These are phyloP conservation scores for Paecilomyces sp. DNA, from an alignment of 2,329 filamentous ascomycete species.

Conservation along the genomic window DNA sequence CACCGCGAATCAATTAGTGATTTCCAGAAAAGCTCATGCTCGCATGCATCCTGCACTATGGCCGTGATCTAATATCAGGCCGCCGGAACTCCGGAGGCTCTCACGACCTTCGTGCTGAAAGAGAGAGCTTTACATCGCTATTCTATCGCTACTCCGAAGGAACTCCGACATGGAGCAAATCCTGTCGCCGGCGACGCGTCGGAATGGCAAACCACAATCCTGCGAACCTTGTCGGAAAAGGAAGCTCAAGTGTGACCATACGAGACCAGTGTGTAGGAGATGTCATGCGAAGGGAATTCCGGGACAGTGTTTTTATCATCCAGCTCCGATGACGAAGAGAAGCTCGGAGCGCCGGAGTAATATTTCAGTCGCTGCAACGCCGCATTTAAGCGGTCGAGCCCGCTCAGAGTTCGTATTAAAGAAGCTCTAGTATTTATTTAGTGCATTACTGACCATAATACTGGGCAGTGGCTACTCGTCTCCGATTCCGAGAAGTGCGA, in stretches of 20 bases:
- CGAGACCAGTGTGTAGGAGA: constrained; percentile 24
- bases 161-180: background rate
- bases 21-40: too few species aligned
- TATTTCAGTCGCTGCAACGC: background rate
- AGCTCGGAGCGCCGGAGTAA: background rate
- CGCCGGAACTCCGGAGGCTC: too few species aligned
- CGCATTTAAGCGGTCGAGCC: background rate
- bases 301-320: constrained; percentile 29
- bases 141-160: background rate
- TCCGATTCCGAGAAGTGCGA: background rate
- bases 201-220: constrained; percentile 29
- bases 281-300: constrained; percentile 22
- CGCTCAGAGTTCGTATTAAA: background rate
- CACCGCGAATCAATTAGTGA: too few species aligned
- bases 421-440: background rate
- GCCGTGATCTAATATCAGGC: too few species aligned
- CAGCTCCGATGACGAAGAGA: constrained; percentile 30
- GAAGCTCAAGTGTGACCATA: constrained; percentile 30
- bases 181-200: constrained; percentile 18
- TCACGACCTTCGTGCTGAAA: too few species aligned
- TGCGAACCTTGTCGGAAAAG: constrained; percentile 32
- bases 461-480: background rate
- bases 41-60: too few species aligned
- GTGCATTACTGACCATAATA: background rate
- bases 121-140: too few species aligned